These are phyloP conservation scores for Pythium dissotocum DNA, from an alignment of 352 stramenopile species.

Conservation along the genomic window DNA sequence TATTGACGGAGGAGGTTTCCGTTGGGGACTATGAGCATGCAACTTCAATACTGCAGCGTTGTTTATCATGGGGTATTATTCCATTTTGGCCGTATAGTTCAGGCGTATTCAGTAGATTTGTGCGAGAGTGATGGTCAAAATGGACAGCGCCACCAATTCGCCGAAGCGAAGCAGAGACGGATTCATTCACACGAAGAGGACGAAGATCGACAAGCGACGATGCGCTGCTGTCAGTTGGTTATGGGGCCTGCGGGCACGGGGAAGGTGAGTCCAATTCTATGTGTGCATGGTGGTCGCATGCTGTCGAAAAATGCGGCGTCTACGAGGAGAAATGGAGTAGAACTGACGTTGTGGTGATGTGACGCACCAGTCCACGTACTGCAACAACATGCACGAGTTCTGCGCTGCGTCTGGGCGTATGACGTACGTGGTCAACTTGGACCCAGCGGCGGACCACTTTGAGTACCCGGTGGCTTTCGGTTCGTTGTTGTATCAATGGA, in stretches of 20 bases:
- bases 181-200: background rate
- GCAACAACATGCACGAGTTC: constrained; percentile 93
- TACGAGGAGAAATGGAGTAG: background rate
- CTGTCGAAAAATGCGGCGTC: background rate
- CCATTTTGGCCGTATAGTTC: background rate
- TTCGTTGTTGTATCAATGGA: constrained; percentile 13
- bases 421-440: constrained; percentile 97
- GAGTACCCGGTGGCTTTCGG: constrained; percentile 90
- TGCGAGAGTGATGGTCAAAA: constrained; percentile 17
- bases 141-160: constrained; percentile 13
- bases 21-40: background rate
- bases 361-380: constrained; percentile 86
- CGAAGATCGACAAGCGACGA: constrained; percentile 31
- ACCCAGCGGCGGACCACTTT: constrained; percentile 93
- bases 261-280: constrained; percentile 54
- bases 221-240: constrained; percentile 91
- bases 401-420: constrained; percentile 79
- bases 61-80: background rate
- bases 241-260: constrained; percentile 91
- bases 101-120: background rate
- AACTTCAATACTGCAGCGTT: constrained; percentile 17
- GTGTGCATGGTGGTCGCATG: background rate
- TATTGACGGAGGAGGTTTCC: background rate
- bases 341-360: background rate
- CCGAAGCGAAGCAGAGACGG: background rate